These are phyloP conservation scores for Euptelea pleiosperma DNA, from an alignment of 164 flowering plant species.

Conservation along the genomic window DNA sequence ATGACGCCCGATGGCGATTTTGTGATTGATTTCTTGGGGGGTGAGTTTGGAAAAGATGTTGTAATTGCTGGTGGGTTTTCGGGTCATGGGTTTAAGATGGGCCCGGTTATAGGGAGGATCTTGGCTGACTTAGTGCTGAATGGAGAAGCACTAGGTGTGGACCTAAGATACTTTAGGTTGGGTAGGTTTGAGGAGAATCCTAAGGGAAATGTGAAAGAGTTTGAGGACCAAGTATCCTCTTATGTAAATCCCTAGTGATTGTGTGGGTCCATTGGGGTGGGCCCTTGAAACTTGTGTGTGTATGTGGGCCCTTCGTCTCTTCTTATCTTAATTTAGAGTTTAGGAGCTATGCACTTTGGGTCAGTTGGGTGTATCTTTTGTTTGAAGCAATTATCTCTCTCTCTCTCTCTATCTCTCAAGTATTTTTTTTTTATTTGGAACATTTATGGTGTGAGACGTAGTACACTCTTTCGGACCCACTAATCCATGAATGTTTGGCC, in stretches of 20 bases:
- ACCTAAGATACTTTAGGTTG: conserved; percentile 52
- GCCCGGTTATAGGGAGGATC: conserved; percentile 68
- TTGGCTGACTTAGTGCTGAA: conserved; percentile 53
- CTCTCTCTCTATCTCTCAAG: too few species aligned
- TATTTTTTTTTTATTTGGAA: too few species aligned
- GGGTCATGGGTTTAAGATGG: conserved; percentile 99
- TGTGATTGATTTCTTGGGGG: conserved; percentile 82
- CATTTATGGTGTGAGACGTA: too few species aligned
- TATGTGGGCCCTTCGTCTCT: not conserved
- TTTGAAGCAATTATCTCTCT: too few species aligned
- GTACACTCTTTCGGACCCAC: too few species aligned
- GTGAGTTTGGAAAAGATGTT: conserved; percentile 76
- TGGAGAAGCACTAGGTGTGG: conserved; percentile 61
- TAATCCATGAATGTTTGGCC: too few species aligned
- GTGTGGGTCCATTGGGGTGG: too few species aligned
- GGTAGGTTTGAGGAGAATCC: conserved; percentile 60
- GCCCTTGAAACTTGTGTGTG: not conserved
- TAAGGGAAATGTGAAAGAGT: conserved; percentile 70
- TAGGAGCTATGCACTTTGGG: too few species aligned
- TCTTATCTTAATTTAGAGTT: not conserved
- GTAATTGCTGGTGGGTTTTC: conserved; percentile 90
- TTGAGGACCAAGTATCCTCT: conserved; percentile 49
- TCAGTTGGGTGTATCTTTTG: too few species aligned
- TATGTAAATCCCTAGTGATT: not conserved
- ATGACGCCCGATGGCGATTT: conserved; percentile 92